Evolutionary conservation across 2,329 filamentous ascomycete genomes (phyloP), one percentile per base, ranked within the genome.

Genomic region (Ophiostoma novo-ulmi): DNA sequence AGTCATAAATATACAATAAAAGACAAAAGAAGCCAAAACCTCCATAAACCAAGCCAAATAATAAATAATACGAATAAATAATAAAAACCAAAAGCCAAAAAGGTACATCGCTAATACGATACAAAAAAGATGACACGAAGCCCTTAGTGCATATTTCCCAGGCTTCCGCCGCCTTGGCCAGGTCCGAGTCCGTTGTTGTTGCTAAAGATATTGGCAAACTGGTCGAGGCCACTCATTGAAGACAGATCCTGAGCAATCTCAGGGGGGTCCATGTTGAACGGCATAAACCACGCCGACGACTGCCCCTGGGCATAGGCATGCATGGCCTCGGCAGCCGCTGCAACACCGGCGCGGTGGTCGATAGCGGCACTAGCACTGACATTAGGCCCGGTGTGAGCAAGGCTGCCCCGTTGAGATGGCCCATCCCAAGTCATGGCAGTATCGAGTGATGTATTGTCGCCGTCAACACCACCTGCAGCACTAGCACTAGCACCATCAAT

Each of bases 181-280:
- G 65, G 65, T 6, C 38, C 65, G n/a, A 35, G 22, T 13, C 38
- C 65, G 65, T 13, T 22, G 22, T 20, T 77, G 26, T 73, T 78
- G 3, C 80, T 80, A 75, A 87, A 86, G 76, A 87, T 82, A 38
- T 77, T 79, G 36, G 80, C 80, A 74, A 86, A 87, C 11, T 79
- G 79, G 72, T 87, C 85, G 36, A 84, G 78, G 48, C 80, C 80
- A 35, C 78, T 77, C 73, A 84, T 76, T 8, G 78, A 76, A 2
- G 78, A 79, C 69, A 83, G 74, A 52, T 86, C 85, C 70, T 85
- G 84, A 7, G 81, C 80, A 61, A 87, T 79, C 71, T 88, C 86
- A 0, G 91, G 88, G 26, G 93, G 91, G 71, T 95, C 91, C 80
- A 97, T 88, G 77, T 97, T 96, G 80, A 97, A 97, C 1, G 94